Evolutionary conservation across 2,329 filamentous ascomycete species (phyloP).

Genomic region (Thermothelomyces thermophilus): DNA sequence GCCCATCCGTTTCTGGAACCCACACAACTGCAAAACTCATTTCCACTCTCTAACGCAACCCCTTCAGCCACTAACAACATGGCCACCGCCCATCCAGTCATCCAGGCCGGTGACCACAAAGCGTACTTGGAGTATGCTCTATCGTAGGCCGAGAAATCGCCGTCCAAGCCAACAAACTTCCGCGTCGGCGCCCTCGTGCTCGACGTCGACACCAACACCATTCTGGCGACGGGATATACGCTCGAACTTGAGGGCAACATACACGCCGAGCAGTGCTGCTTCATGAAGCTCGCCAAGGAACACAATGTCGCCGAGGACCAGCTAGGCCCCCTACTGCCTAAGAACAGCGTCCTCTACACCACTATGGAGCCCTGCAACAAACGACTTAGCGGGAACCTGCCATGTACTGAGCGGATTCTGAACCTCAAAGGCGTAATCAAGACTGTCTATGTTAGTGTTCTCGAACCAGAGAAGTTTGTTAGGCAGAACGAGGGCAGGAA

Average conservation of each 20-base stretch:
- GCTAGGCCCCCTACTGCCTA: slow-evolving; percentile 42
- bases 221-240: slow-evolving; percentile 81
- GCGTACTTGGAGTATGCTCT: neutral
- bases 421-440: neutral
- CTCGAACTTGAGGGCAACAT: slow-evolving; percentile 88
- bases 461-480: neutral
- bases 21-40: neutral
- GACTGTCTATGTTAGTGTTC: neutral
- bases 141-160: slow-evolving; percentile 64
- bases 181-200: slow-evolving; percentile 89
- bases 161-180: slow-evolving; percentile 85
- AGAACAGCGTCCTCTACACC: slow-evolving; percentile 67
- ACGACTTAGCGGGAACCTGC: slow-evolving; percentile 33
- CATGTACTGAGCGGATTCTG: neutral
- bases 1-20: neutral
- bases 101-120: neutral
- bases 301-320: slow-evolving; percentile 46
- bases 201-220: slow-evolving; percentile 44
- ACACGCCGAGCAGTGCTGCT: slow-evolving; percentile 89
- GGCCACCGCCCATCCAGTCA: neutral
- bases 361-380: slow-evolving; percentile 83
- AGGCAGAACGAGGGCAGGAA: neutral
- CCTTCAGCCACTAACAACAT: neutral
- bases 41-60: neutral
- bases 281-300: slow-evolving; percentile 61